A percentile compares a stretch with the other conserved stretches of the same genome.
Conservation (phyloP, 768 basidiomycete genomes). For the Macrolepiota fuliginosa region DNA sequence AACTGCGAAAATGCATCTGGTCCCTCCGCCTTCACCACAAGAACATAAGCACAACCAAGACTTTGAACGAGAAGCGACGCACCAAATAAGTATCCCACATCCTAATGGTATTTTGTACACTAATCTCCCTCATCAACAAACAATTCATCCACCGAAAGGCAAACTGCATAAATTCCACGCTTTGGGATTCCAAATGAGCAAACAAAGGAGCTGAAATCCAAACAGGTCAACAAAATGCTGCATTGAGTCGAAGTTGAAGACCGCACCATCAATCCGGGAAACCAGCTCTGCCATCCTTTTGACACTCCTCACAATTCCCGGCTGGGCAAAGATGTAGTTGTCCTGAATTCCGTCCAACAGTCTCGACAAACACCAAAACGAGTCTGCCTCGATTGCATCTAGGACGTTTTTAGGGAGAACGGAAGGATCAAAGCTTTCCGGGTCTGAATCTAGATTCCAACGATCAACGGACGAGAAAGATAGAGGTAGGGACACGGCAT, state of each 20-base stretch:
- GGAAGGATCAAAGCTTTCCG: constrained; percentile 83
- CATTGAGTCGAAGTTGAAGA: constrained; percentile 1
- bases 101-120: constrained; percentile 92
- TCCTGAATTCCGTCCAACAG: constrained; percentile 97
- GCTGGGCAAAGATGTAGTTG: constrained; percentile 96
- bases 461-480: constrained; percentile 5
- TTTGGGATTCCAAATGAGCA: constrained; percentile 82
- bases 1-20: constrained; percentile 98
- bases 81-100: constrained; percentile 99
- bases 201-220: constrained; percentile 69
- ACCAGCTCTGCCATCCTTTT: constrained; percentile 94
- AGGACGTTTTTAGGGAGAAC: constrained; percentile 68
- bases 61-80: constrained; percentile 25
- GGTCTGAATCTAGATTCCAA: constrained; percentile 73
- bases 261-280: constrained; percentile 76
- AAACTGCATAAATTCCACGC: constrained; percentile 99
- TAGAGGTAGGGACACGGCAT: constrained; percentile 18
- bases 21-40: constrained; percentile 76
- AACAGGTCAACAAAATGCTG: constrained; percentile 5
- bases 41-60: neutral
- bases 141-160: constrained; percentile 99
- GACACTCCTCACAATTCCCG: constrained; percentile 93
- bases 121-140: constrained; percentile 96
- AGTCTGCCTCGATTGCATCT: constrained; percentile 91
- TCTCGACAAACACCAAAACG: constrained; percentile 97